These are phyloP conservation scores for Torulaspora indica DNA, from an alignment of 805 yeast species.

Conservation along the genomic window DNA sequence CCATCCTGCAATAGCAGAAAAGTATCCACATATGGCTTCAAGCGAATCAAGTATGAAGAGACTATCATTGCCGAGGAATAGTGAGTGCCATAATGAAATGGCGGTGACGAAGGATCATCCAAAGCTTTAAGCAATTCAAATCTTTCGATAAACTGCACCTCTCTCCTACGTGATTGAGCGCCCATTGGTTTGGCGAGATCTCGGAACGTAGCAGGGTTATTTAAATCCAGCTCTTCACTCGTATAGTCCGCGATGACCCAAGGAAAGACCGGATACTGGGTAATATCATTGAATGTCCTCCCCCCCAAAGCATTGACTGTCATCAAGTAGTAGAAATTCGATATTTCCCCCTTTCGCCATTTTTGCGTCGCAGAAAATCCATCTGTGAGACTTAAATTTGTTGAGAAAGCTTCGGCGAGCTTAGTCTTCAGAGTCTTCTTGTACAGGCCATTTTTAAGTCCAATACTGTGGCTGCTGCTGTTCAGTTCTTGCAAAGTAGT, in stretches of 20 bases:
- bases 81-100: constrained; percentile 91
- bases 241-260: constrained; percentile 85
- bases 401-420: constrained; percentile 41
- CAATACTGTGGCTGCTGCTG: constrained; percentile 33
- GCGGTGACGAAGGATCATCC: constrained; percentile 55
- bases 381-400: constrained; percentile 12
- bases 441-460: constrained; percentile 33
- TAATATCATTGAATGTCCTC: constrained; percentile 79
- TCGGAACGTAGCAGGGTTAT: constrained; percentile 57
- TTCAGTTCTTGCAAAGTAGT: constrained; percentile 50
- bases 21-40: constrained; percentile 77
- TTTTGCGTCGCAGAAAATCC: constrained; percentile 51
- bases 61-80: constrained; percentile 94
- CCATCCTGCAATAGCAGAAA: constrained; percentile 81
- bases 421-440: constrained; percentile 39
- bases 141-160: constrained; percentile 60
- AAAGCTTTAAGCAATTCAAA: constrained; percentile 65
- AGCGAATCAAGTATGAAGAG: constrained; percentile 67
- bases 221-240: constrained; percentile 63
- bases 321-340: constrained; percentile 79
- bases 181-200: constrained; percentile 91
- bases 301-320: constrained; percentile 81
- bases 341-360: constrained; percentile 75
- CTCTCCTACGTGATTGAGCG: constrained; percentile 63
- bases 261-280: constrained; percentile 89